Percentiles rank a stretch among this genome's conserved stretches.
Evolutionary conservation across 2,329 filamentous ascomycete species (phyloP).

Genomic region (Scleromitrula shiraiana): DNA sequence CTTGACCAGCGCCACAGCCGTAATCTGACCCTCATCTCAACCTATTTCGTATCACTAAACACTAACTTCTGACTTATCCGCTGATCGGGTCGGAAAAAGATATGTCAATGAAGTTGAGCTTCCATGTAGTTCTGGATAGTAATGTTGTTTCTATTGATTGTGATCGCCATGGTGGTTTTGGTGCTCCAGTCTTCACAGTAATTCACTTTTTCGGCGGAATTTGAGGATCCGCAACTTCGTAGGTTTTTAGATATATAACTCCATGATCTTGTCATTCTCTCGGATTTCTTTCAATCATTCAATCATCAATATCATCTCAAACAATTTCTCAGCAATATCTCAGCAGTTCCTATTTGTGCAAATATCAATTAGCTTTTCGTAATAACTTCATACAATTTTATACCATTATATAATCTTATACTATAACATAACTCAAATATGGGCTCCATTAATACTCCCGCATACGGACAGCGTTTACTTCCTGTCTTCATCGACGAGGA

Average conservation of each 20-base stretch:
- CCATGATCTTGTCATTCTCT: background rate
- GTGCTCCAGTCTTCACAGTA: too few species aligned
- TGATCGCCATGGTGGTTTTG: too few species aligned
- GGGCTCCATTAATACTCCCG: conserved; percentile 1
- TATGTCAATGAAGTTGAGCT: background rate
- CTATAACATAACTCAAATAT: background rate
- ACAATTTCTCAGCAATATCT: background rate
- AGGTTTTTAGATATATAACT: background rate
- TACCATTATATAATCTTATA: background rate
- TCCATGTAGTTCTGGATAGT: too few species aligned
- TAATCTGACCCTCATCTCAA: background rate
- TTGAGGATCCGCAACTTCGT: too few species aligned
- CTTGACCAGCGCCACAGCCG: background rate
- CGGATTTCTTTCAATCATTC: background rate
- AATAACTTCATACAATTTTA: background rate
- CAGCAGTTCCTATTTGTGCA: background rate
- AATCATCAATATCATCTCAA: background rate
- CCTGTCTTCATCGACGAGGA: conserved; percentile 4
- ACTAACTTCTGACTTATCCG: background rate
- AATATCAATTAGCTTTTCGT: background rate
- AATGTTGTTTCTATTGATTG: too few species aligned
- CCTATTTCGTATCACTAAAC: too few species aligned
- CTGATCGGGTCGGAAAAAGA: background rate
- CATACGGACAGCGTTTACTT: conserved; percentile 4
- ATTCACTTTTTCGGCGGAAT: too few species aligned